These are phyloP conservation scores for Blepharisma japonicum DNA, from an alignment of 73 alveolate species.

Conservation along the genomic window DNA sequence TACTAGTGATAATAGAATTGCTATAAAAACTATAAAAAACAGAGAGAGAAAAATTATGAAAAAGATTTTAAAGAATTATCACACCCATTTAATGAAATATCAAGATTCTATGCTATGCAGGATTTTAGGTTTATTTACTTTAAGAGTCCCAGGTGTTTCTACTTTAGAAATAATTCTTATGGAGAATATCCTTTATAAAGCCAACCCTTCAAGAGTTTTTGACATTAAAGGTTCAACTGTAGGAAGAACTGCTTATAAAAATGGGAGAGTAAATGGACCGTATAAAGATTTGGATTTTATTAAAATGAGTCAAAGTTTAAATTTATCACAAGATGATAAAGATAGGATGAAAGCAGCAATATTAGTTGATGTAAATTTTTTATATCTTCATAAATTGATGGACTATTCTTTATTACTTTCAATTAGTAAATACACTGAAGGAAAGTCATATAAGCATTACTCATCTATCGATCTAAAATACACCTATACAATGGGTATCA, in stretches of 20 bases:
- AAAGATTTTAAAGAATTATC: conserved; percentile 59
- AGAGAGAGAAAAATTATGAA: conserved; percentile 63
- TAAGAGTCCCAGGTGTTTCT: conserved; percentile 33
- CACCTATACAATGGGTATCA: background rate
- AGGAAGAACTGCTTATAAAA: conserved; percentile 27
- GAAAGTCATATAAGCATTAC: background rate
- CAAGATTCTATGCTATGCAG: conserved; percentile 62
- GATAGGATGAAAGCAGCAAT: background rate
- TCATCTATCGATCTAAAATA: background rate
- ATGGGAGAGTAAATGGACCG: background rate
- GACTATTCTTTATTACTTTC: conserved; percentile 2
- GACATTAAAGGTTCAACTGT: conserved; percentile 21
- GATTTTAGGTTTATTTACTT: conserved; percentile 60
- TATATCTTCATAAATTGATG: background rate
- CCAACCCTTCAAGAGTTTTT: background rate
- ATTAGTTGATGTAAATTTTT: conserved; percentile 3
- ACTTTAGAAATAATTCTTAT: conserved; percentile 19
- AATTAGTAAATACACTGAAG: background rate
- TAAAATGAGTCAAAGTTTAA: background rate
- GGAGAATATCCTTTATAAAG: conserved; percentile 11
- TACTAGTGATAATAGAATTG: conserved; percentile 72
- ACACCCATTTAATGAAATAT: conserved; percentile 51
- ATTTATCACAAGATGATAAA: background rate
- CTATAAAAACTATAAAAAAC: conserved; percentile 69
- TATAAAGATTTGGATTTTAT: conserved; percentile 22